These are phyloP conservation scores for Reticulascus tulasneorum DNA, from an alignment of 2,329 filamentous ascomycete species.

Conservation along the genomic window DNA sequence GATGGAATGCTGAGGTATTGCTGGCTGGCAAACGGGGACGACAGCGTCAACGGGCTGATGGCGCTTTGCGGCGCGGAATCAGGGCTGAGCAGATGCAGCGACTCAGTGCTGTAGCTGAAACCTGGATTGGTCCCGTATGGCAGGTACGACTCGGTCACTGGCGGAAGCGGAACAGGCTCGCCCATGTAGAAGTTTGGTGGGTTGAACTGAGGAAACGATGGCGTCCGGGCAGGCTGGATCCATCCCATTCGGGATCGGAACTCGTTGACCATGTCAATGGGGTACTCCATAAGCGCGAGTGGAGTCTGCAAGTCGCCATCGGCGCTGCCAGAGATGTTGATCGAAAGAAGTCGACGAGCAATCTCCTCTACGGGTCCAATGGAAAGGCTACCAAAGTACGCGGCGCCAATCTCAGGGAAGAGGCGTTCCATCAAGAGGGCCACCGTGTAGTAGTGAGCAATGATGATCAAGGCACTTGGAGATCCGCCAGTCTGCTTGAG, in stretches of 20 bases:
- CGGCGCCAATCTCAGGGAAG: slow-evolving; percentile 85
- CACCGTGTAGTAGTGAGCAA: slow-evolving; percentile 88
- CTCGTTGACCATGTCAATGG: slow-evolving; percentile 63
- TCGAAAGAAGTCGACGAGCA: slow-evolving; percentile 66
- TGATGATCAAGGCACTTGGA: slow-evolving; percentile 72
- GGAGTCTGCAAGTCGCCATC: slow-evolving; percentile 58
- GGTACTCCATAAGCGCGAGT: slow-evolving; percentile 66
- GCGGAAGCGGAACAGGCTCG: slow-evolving; percentile 39
- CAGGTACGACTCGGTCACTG: slow-evolving; percentile 40
- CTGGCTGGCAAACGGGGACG: slow-evolving; percentile 49
- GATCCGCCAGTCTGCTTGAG: slow-evolving; percentile 74
- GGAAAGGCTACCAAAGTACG: slow-evolving; percentile 80
- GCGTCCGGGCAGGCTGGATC: slow-evolving; percentile 55
- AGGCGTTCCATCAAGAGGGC: slow-evolving; percentile 84
- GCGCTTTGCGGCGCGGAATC: slow-evolving; percentile 42
- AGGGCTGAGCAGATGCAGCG: slow-evolving; percentile 52
- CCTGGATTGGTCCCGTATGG: slow-evolving; percentile 51
- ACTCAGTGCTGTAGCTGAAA: slow-evolving; percentile 63
- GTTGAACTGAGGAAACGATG: slow-evolving; percentile 58
- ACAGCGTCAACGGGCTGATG: slow-evolving; percentile 52
- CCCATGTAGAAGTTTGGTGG: slow-evolving; percentile 50
- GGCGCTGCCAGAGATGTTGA: slow-evolving; percentile 57
- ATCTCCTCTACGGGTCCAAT: slow-evolving; percentile 84
- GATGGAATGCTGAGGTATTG: slow-evolving; percentile 63
- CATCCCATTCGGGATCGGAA: slow-evolving; percentile 69